Percentiles rank a stretch among this genome's conserved stretches.
Conservation (phyloP, 306 rosid genomes). For the Phaseolus lunatus region DNA sequence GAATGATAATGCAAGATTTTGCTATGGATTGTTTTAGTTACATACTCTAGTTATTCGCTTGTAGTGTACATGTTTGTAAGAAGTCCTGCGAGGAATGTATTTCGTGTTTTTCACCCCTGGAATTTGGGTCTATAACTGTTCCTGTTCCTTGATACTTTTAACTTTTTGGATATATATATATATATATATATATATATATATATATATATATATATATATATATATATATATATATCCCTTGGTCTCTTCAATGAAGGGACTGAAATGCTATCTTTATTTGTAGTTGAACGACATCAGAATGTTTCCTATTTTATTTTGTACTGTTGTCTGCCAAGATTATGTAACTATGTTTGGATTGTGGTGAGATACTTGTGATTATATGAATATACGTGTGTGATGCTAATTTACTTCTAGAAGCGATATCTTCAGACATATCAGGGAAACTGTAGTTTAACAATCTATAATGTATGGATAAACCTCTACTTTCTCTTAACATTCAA, state of each 20-base stretch:
- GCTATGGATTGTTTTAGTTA: background rate
- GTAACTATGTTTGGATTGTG: background rate
- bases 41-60: background rate
- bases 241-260: background rate
- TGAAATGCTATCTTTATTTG: conserved; percentile 14
- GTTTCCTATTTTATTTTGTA: background rate
- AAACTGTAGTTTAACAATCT: background rate
- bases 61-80: conserved; percentile 44
- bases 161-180: background rate
- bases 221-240: background rate
- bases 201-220: too few species aligned
- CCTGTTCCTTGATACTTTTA: background rate
- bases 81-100: conserved; percentile 7
- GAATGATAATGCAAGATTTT: background rate
- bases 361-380: background rate
- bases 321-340: background rate
- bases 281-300: background rate
- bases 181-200: too few species aligned
- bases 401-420: background rate
- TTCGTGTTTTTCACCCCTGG: background rate
- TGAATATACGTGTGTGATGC: background rate
- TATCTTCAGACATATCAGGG: background rate
- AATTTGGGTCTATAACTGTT: background rate
- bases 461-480: background rate
- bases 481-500: conserved; percentile 26